Evolutionary conservation across 2,329 filamentous ascomycete species (phyloP), one percentile per base, ranked within the genome.

Genomic region (Cladosporium cucumerinum): DNA sequence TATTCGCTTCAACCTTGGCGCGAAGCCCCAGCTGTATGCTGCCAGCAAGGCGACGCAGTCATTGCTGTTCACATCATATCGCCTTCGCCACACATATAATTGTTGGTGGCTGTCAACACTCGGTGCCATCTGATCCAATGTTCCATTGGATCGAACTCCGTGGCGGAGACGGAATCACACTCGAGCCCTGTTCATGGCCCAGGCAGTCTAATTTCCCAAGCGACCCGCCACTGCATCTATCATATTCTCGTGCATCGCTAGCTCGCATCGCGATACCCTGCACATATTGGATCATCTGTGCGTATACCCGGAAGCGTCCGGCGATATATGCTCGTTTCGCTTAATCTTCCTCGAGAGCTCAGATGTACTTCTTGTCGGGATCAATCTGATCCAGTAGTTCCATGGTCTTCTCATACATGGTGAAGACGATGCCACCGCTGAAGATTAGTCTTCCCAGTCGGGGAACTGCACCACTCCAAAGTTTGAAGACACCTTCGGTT

Each of bases 361-460:
- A 77, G 6, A 98, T 86, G 75, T 96, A 97, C 76, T 85, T 89
- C 74, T 88, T 87, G 72, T 96, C 86, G 0, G 95, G 95, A 76
- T 99, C 95, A 61, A 93, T 66, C 73, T 77, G 83, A 72, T 92
- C 86, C 82, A 99, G 87, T 65, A 93, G 72, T 61, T 97, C 94
- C 82, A 98, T 98, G 66, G 89, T 91, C 85, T 97, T 97, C 82
- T 98, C 94, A 77, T 97, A 89, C 86, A 98, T 96, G 25, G 95
- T 96, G 75, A 99, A 99, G 48, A 99, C 95, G 74, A 99, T 97
- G 21, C 95, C 95, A 64, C 95, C 95, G 74, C 93, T 97, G 78
- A 98, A 78, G 49, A 97, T 90, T 71, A 99, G 77, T 65, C 95
- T 84, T 26, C 88, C 94, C 72, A 99, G 78, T 62, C 95, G 84